phyloP scores from a whole-genome alignment of 2,329 filamentous ascomycete genomes.

The Cryoendolithus antarcticus region DNA sequence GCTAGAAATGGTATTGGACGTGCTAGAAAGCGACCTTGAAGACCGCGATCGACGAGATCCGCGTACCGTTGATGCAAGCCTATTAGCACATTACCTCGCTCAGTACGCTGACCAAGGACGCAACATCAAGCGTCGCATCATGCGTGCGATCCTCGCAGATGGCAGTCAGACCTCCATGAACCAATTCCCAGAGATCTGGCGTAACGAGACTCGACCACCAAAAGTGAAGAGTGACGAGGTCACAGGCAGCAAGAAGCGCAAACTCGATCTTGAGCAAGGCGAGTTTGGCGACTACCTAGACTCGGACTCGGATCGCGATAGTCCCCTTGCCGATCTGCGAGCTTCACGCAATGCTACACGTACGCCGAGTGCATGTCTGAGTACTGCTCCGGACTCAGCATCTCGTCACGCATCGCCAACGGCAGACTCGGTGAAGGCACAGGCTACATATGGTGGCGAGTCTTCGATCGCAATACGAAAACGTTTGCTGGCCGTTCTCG shows the following conservation, averaged over 20 bases:
- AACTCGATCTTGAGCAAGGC: conserved; percentile 41
- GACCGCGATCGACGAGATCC: too few species aligned
- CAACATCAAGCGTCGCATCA: conserved; percentile 39
- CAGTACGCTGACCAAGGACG: conserved; percentile 27
- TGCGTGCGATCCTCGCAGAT: conserved; percentile 57
- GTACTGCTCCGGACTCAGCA: too few species aligned
- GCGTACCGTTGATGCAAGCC: conserved; percentile 41
- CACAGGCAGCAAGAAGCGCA: conserved; percentile 41
- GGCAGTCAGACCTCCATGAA: conserved; percentile 41
- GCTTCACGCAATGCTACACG: too few species aligned
- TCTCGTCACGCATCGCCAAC: too few species aligned
- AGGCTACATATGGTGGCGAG: conserved; percentile 25
- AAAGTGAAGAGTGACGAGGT: conserved; percentile 43
- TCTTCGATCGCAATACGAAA: conserved; percentile 51
- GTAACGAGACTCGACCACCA: conserved; percentile 46
- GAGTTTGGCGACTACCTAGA: conserved; percentile 25
- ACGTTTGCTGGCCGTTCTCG: conserved; percentile 46
- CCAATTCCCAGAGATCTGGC: conserved; percentile 55
- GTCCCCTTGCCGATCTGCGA: too few species aligned
- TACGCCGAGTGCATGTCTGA: too few species aligned
- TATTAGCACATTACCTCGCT: conserved; percentile 50
- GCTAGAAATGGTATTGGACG: conserved; percentile 67
- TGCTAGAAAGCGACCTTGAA: conserved; percentile 46
- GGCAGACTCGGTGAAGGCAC: too few species aligned
- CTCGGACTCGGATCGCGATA: conserved; percentile 11